Evolutionary conservation across 306 rosid species (phyloP).

Genomic region (Inga laurina): DNA sequence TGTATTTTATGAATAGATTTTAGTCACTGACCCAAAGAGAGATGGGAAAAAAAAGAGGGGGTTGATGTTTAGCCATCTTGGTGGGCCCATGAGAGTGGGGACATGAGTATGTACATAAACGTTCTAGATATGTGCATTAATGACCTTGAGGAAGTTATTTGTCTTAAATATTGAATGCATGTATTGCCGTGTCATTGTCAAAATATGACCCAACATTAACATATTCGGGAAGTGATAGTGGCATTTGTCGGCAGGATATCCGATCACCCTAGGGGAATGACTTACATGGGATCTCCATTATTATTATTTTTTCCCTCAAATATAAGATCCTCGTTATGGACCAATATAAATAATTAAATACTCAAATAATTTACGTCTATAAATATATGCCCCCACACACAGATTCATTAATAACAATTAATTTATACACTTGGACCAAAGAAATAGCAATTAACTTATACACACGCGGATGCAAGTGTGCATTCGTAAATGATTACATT

Average conservation of each 20-base stretch:
- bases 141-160: neutral
- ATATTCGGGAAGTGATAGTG: neutral
- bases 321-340: neutral
- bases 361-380: neutral
- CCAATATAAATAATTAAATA: too few relatives aligned
- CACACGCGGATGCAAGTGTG: too few relatives aligned
- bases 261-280: neutral
- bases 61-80: neutral
- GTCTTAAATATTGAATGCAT: neutral
- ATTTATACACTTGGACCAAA: too few relatives aligned
- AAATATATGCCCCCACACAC: too few relatives aligned
- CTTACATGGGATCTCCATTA: neutral
- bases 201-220: neutral
- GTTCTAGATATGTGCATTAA: neutral
- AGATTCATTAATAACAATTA: too few relatives aligned
- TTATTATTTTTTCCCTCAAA: too few relatives aligned
- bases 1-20: neutral
- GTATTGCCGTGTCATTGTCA: neutral
- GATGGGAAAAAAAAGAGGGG: neutral
- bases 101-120: neutral
- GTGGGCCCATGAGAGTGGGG: neutral
- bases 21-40: neutral
- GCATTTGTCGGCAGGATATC: too few relatives aligned
- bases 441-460: too few relatives aligned
- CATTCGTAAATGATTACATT: too few relatives aligned